A percentile compares a stretch with the other conserved stretches of the same genome.
Evolutionary conservation across 2,329 filamentous ascomycete genomes (phyloP).

Genomic region (Penicillium sp.): DNA sequence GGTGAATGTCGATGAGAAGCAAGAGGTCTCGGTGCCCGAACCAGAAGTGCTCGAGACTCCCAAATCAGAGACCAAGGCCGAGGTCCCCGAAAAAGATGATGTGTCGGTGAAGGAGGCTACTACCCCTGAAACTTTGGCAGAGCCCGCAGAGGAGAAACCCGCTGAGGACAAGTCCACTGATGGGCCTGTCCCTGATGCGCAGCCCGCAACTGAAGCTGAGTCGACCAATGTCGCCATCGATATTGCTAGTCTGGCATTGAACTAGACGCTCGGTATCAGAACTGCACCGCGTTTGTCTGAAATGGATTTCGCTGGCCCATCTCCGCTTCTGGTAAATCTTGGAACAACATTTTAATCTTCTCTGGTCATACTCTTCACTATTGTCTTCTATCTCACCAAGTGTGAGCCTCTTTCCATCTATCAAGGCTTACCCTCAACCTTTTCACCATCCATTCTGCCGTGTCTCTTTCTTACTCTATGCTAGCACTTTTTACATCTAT

Average conservation of each 20-base stretch:
- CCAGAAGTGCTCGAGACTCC: neutral
- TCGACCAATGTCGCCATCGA: slow-evolving; percentile 24
- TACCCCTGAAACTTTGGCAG: neutral
- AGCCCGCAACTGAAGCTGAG: slow-evolving; percentile 11
- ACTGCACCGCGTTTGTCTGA: neutral
- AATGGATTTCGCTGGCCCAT: neutral
- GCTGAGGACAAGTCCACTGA: neutral
- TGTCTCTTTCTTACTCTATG: neutral
- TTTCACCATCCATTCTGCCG: neutral
- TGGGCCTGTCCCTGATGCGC: slow-evolving; percentile 4
- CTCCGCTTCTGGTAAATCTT: slow-evolving; percentile 6
- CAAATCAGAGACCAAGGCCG: neutral
- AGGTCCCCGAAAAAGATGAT: neutral
- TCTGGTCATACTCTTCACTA: slow-evolving; percentile 15
- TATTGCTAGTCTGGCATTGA: slow-evolving; percentile 23
- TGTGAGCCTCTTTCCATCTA: neutral
- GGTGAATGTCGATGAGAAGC: neutral
- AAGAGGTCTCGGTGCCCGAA: neutral
- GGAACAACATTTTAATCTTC: slow-evolving; percentile 6
- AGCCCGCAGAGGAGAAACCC: neutral
- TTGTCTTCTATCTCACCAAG: neutral
- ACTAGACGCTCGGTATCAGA: slow-evolving; percentile 10
- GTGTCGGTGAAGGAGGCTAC: neutral
- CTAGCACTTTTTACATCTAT: neutral
- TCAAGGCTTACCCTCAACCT: slow-evolving; percentile 1